Evolutionary conservation across 129 eudicot species (phyloP).

Genomic region (Ambrosia trifida): DNA sequence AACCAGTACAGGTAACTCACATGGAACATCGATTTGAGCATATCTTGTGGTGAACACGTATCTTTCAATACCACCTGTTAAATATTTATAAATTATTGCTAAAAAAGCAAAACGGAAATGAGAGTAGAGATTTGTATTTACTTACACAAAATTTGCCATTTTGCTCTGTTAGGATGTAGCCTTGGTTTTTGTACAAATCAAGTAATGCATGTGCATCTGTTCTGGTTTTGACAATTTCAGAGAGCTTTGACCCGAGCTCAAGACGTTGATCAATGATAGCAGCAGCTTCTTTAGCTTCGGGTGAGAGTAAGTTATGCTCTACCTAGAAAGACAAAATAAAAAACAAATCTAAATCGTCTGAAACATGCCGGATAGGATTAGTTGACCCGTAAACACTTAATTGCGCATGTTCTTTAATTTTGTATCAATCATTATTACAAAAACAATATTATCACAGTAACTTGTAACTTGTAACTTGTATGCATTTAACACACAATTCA

Average conservation of each 20-base stretch:
- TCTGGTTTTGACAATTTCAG: conserved; percentile 56
- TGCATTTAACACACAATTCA: not conserved
- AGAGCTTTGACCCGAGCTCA: conserved; percentile 80
- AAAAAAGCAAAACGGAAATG: not conserved
- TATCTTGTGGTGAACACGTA: conserved; percentile 70
- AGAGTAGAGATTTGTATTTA: conserved; percentile 1
- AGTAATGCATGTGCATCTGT: conserved; percentile 69
- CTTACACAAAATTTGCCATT: conserved; percentile 81
- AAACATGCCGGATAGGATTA: not conserved
- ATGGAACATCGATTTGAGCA: conserved; percentile 90
- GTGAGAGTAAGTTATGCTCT: conserved; percentile 53
- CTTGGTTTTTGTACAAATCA: conserved; percentile 66
- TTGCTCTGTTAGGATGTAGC: conserved; percentile 80
- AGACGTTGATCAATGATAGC: conserved; percentile 64
- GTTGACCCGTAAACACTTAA: not conserved
- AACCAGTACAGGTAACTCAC: conserved; percentile 85
- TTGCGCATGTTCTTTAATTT: not conserved
- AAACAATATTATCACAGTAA: not conserved
- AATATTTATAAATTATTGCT: not conserved
- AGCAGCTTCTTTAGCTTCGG: conserved; percentile 86
- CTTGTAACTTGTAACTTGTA: not conserved
- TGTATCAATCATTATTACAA: not conserved
- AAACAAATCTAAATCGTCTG: not conserved
- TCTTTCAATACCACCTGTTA: conserved; percentile 83
- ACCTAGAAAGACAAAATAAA: conserved; percentile 37